Conservation (phyloP, 2,329 filamentous ascomycete species). For the Pseudogymnoascus sp. region DNA sequence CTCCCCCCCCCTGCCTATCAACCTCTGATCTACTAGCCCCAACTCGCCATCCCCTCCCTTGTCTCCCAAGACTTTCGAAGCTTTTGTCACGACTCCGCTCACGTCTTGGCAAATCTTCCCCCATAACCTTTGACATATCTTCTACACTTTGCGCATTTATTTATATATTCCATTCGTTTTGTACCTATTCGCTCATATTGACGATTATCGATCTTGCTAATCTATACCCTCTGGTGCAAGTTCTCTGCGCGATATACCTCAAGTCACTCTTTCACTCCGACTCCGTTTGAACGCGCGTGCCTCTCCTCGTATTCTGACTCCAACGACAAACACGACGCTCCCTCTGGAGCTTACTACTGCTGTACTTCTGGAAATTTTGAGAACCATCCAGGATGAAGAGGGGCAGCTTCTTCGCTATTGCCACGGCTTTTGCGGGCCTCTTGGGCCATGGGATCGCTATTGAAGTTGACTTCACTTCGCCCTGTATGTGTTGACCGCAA, state of each 20-base stretch:
- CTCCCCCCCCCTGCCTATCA: background rate
- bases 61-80: background rate
- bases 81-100: background rate
- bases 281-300: background rate
- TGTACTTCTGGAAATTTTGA: background rate
- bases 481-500: slow-evolving; percentile 17
- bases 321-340: background rate
- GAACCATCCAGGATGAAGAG: background rate
- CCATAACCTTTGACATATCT: background rate
- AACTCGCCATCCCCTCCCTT: background rate
- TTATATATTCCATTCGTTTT: background rate
- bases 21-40: background rate
- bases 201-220: background rate
- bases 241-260: background rate
- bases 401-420: background rate
- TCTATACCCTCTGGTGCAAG: background rate
- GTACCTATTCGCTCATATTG: background rate
- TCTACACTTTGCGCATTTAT: background rate
- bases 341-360: background rate
- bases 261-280: background rate
- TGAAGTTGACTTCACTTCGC: slow-evolving; percentile 22
- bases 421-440: background rate
- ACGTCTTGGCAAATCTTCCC: background rate
- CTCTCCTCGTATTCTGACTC: background rate
- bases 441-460: slow-evolving; percentile 15